Conservation (phyloP, 2,329 filamentous ascomycete species). For the Penicillium aurantiogriseum region DNA sequence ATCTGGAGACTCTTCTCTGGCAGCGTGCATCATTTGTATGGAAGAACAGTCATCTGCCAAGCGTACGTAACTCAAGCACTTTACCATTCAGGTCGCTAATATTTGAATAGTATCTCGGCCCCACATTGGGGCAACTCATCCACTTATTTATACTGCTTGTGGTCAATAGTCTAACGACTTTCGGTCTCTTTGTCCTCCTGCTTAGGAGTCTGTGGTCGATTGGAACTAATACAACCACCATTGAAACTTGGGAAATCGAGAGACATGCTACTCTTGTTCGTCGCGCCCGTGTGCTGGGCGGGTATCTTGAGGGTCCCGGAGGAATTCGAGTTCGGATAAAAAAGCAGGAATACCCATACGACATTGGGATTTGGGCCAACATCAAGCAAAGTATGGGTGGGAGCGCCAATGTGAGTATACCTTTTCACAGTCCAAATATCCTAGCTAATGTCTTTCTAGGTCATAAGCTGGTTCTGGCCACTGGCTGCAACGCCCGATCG, state of each 20-base stretch:
- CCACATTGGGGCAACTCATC: constrained; percentile 50
- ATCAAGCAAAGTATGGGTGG: constrained; percentile 60
- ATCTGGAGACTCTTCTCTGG: constrained; percentile 57
- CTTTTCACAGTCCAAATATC: neutral
- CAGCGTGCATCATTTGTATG: constrained; percentile 54
- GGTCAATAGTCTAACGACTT: constrained; percentile 57
- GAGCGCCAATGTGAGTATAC: constrained; percentile 42
- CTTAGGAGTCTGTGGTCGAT: constrained; percentile 56
- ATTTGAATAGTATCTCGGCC: constrained; percentile 56
- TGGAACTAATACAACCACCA: constrained; percentile 60
- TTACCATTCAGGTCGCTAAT: neutral
- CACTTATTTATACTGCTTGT: constrained; percentile 56
- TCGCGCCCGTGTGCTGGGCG: constrained; percentile 52
- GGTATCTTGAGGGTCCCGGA: constrained; percentile 58
- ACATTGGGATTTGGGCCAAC: constrained; percentile 62
- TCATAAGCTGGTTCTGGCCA: constrained; percentile 62
- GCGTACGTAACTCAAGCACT: constrained; percentile 43
- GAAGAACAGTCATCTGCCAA: constrained; percentile 55
- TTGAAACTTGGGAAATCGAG: constrained; percentile 62
- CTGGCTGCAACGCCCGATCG: constrained; percentile 52
- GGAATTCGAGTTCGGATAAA: constrained; percentile 54
- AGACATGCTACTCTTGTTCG: constrained; percentile 48
- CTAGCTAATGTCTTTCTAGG: constrained; percentile 22
- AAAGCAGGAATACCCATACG: constrained; percentile 65
- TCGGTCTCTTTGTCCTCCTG: constrained; percentile 55